Evolutionary conservation across 305 asterid species (phyloP), one percentile per base, ranked within the genome.

Genomic region (Striga hermonthica): DNA sequence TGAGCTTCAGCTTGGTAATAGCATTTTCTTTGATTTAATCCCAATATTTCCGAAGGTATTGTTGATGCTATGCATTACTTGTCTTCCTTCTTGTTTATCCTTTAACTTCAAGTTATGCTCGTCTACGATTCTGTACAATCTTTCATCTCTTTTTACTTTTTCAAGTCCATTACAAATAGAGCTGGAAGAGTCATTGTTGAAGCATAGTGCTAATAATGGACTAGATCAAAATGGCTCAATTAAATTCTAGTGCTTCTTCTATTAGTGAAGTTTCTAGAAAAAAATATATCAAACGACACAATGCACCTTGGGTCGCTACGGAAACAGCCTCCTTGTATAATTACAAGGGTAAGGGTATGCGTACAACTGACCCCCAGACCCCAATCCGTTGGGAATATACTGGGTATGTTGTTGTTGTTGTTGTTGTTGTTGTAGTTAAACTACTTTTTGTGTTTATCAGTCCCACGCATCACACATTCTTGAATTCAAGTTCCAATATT

Each of bases 11-110:
- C 95, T 92, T 68, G 78, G 77, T 80, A 86, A 88, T 78, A 76
- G 76, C 52, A 86, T 88, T 71, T 93, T 88, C 82, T 71, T 84
- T 95, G 96, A 88, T 77, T 76, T 90, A 71, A 84, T 93, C 70
- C 99, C 99, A 35, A 88, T 93, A 70, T 93, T 93, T 68, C 97
- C 99, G 36, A 93, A 93, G 96, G 99, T 93, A 79, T 49, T 64
- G 52, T 48, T 65, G 70, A 64, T 55, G 62, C n/a, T n/a, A n/a
- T n/a, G n/a, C n/a, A n/a, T n/a, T n/a, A n/a, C 57, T 53, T 15
- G 31, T 54, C n/a, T n/a, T n/a, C n/a, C 54, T 44, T 54, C 38
- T 49, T 50, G 65, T 34, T 52, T 57, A 4, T 49, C 56, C n/a
- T 43, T 11, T 31, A 53, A 35, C 60, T 14, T 58, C 63, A 38